Evolutionary conservation across 2,329 filamentous ascomycete genomes (phyloP).

Genomic region (Alternaria brassicae): DNA sequence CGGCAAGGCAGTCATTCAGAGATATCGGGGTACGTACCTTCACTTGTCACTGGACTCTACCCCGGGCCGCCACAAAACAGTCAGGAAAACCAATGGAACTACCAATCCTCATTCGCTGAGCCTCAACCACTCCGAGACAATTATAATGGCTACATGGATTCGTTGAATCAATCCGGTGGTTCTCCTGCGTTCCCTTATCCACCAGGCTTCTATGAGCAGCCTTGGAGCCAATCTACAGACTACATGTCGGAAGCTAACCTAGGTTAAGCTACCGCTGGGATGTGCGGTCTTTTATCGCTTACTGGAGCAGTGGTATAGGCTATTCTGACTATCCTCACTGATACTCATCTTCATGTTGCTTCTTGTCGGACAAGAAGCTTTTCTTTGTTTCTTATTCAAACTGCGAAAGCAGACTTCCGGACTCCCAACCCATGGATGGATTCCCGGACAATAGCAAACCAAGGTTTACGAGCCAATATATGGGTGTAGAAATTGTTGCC

Average conservation of each 20-base stretch:
- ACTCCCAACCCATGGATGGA: background rate
- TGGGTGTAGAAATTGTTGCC: background rate
- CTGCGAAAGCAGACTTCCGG: background rate
- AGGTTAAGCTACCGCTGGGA: background rate
- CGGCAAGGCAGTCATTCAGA: background rate
- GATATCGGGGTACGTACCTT: slow-evolving; percentile 5
- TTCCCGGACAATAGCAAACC: background rate
- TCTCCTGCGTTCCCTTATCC: background rate
- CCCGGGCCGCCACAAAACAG: background rate
- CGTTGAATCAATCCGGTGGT: background rate
- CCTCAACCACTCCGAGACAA: background rate
- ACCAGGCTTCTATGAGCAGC: background rate
- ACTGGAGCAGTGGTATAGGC: background rate
- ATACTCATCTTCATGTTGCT: background rate
- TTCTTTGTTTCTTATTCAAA: background rate
- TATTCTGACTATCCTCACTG: background rate
- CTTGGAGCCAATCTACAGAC: background rate
- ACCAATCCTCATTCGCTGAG: background rate
- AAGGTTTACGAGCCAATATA: background rate
- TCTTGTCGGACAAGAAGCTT: slow-evolving; percentile 1
- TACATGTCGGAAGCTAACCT: background rate
- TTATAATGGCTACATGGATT: background rate
- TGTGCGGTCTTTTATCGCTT: background rate
- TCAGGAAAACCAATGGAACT: background rate
- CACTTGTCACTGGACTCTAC: background rate